Evolutionary conservation across 2,329 filamentous ascomycete genomes (phyloP), one percentile per base, ranked within the genome.

Genomic region (Aspergillus luchuensis): DNA sequence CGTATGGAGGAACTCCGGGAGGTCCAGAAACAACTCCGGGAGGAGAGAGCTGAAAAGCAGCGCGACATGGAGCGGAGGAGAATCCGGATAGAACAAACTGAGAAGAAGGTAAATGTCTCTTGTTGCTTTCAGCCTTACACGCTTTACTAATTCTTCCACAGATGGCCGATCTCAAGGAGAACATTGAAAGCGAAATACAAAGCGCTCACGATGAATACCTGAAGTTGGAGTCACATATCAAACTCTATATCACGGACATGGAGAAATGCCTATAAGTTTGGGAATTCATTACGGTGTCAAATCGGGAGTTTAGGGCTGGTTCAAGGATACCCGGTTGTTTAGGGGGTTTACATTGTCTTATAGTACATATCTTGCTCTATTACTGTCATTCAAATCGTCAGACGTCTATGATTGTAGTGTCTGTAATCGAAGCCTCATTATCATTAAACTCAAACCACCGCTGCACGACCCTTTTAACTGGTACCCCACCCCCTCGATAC

Each of bases 231-330:
- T 89, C 92, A 39, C 95, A 99, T 74, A 96, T 99, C 76, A 94
- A 93, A 78, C 83, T 98, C 64, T 99, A 99, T 81, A 96, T 99
- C 72, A 96, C 91, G 4, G 95, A 99, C 83, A 97, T 99, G 93
- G 95, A 98, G 79, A 93, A 97, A 78, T 89, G 89, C 59, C 86
- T 95, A 63, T 80, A 75, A 61, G n/a, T 52, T 56, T 57, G 49
- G 56, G 59, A 36, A 61, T 63, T 61, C 67, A 30, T 50, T 21
- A 47, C 39, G 39, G 36, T 56, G 63, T 62, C 68, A 58, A 62
- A 69, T 69, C 60, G 67, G 74, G 73, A 76, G 75, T 77, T 77
- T 70, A 63, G 63, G 67, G 67, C 71, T 62, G 64, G 67, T 67
- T 71, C 66, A 72, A 73, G 73, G 76, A 79, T 78, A 77, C 76